Evolutionary conservation across 139 green algal genomes (phyloP).

Genomic region (Choricystis sp.): DNA sequence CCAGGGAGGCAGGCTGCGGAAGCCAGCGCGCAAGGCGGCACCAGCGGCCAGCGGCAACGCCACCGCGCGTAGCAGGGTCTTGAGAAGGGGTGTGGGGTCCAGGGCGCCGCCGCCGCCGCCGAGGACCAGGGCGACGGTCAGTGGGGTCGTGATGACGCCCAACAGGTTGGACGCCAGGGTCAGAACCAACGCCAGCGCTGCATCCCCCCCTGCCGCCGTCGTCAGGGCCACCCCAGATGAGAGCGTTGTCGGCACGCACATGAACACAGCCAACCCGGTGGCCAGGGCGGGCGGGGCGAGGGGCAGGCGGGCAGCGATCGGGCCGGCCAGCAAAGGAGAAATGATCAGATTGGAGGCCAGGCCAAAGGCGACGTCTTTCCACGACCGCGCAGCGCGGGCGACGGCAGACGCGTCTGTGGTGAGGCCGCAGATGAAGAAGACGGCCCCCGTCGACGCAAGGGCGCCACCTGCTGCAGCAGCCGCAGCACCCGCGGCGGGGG

Average conservation of each 20-base stretch:
- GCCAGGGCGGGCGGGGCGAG: conserved; percentile 24
- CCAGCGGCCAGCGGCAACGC: conserved; percentile 36
- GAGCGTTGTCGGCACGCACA: conserved; percentile 53
- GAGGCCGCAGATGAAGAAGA: conserved; percentile 34
- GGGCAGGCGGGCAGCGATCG: conserved; percentile 12
- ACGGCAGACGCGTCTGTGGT: conserved; percentile 17
- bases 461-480: no score
- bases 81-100: conserved; percentile 27
- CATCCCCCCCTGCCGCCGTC: conserved; percentile 38
- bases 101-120: conserved; percentile 12
- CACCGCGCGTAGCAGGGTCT: conserved; percentile 44
- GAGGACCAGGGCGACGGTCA: conserved; percentile 32
- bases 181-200: conserved; percentile 56
- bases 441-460: conserved; percentile 6
- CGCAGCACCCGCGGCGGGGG: no score
- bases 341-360: conserved; percentile 31
- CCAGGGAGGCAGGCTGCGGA: conserved; percentile 17
- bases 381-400: conserved; percentile 6
- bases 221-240: conserved; percentile 31
- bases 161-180: conserved; percentile 53
- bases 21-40: conserved; percentile 15
- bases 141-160: conserved; percentile 49
- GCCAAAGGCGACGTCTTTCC: conserved; percentile 7
- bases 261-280: conserved; percentile 47
- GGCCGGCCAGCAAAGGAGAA: conserved; percentile 19